phyloP scores from a whole-genome alignment of 1,284 basidiomycete genomes.

The Sporisorium sorghi region DNA sequence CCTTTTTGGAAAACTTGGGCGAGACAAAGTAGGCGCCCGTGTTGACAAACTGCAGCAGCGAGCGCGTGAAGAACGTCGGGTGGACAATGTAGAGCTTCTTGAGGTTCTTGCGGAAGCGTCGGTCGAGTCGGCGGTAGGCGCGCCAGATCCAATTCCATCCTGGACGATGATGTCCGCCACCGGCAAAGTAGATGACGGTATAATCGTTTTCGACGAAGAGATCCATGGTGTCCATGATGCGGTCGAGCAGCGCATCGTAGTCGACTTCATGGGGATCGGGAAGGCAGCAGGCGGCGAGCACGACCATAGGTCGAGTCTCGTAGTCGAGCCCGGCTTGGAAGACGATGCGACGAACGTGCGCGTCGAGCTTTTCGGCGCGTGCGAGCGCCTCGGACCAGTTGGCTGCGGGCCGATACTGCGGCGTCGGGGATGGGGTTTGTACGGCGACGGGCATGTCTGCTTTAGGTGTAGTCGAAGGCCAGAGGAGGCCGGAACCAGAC shows the following conservation, averaged over 20 bases:
- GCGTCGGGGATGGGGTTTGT: slow-evolving; percentile 1
- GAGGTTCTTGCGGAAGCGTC: slow-evolving; percentile 81
- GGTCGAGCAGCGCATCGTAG: slow-evolving; percentile 79
- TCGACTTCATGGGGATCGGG: slow-evolving; percentile 81
- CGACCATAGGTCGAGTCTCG: slow-evolving; percentile 88
- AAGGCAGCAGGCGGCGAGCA: slow-evolving; percentile 77
- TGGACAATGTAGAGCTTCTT: slow-evolving; percentile 87
- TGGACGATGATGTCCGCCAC: slow-evolving; percentile 80
- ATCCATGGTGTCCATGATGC: slow-evolving; percentile 61
- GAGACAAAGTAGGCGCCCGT: slow-evolving; percentile 85
- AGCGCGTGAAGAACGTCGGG: slow-evolving; percentile 82
- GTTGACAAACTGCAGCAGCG: slow-evolving; percentile 79
- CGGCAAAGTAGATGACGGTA: slow-evolving; percentile 84
- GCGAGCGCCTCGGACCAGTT: slow-evolving; percentile 56
- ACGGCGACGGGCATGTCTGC: background rate
- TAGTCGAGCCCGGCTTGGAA: slow-evolving; percentile 88
- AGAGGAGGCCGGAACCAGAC: slow-evolving; percentile 41
- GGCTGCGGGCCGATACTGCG: slow-evolving; percentile 56
- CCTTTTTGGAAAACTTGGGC: slow-evolving; percentile 88
- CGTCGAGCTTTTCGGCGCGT: slow-evolving; percentile 69
- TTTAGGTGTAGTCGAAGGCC: slow-evolving; percentile 14
- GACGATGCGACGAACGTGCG: slow-evolving; percentile 78
- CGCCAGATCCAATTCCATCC: slow-evolving; percentile 91
- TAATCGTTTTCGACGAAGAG: slow-evolving; percentile 79
- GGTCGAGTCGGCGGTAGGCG: slow-evolving; percentile 73